A percentile compares a stretch with the other conserved stretches of the same genome.
Conservation (phyloP, 345 rosid genomes). For the Firmiana major region DNA sequence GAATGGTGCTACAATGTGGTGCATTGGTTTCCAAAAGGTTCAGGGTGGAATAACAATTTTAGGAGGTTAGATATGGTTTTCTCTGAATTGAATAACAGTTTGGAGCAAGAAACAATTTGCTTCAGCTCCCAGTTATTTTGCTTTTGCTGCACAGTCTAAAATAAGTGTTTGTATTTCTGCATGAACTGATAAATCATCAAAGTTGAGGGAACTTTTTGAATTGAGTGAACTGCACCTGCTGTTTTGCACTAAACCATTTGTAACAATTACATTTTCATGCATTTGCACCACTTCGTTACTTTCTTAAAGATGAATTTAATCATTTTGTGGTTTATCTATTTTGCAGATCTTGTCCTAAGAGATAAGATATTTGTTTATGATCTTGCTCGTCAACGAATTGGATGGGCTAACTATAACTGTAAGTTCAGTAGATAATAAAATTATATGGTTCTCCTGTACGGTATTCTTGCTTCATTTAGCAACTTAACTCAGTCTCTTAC, state of each 20-base stretch:
- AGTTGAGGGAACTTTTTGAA: background rate
- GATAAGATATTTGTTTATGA: constrained; percentile 95
- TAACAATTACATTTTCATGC: background rate
- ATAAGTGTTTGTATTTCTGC: background rate
- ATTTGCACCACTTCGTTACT: background rate
- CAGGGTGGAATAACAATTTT: constrained; percentile 63
- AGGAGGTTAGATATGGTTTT: constrained; percentile 60
- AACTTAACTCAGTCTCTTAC: background rate
- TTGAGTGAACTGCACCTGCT: background rate
- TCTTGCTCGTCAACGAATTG: constrained; percentile 71
- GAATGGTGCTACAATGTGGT: constrained; percentile 85
- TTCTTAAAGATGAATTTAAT: background rate
- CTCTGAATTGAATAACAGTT: background rate
- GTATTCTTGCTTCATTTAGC: background rate
- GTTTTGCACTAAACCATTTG: background rate
- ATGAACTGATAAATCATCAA: background rate
- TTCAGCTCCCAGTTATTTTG: background rate
- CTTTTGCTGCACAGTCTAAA: background rate
- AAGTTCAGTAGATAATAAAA: constrained; percentile 32
- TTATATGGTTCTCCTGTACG: background rate
- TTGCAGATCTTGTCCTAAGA: constrained; percentile 86
- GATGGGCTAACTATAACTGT: constrained; percentile 94
- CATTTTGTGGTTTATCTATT: constrained; percentile 5
- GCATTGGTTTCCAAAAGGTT: constrained; percentile 73
- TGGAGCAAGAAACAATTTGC: background rate